Conservation (phyloP, 306 rosid species). For the Begonia fuchsioides region DNA sequence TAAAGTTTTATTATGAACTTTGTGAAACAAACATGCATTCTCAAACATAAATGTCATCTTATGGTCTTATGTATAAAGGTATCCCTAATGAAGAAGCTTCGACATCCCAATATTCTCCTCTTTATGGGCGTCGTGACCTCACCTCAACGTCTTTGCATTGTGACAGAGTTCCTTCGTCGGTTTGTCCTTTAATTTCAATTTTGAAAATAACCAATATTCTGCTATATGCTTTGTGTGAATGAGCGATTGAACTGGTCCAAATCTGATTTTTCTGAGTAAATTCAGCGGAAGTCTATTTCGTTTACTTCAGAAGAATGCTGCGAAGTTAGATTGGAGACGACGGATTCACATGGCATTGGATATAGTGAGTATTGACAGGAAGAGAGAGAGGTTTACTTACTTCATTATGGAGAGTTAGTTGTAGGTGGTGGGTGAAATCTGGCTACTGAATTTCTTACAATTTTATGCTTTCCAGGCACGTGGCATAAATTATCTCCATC, state of each 20-base stretch:
- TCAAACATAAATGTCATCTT: no score
- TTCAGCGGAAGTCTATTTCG: conserved; percentile 94
- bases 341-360: conserved; percentile 91
- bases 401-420: background rate
- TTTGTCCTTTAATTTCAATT: conserved; percentile 21
- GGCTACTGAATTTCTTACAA: no score
- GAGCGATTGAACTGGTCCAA: no score
- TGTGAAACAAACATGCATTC: no score
- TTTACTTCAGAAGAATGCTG: conserved; percentile 67
- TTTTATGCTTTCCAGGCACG: conserved; percentile 43
- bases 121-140: conserved; percentile 99
- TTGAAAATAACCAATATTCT: background rate
- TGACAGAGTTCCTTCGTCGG: conserved; percentile 98
- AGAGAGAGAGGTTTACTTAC: background rate
- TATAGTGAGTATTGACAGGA: conserved; percentile 53
- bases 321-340: conserved; percentile 91
- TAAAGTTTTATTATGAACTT: no score
- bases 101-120: conserved; percentile 91
- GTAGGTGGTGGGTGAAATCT: no score
- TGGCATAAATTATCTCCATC: conserved; percentile 95
- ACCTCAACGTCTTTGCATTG: conserved; percentile 83
- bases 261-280: conserved; percentile 11
- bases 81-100: conserved; percentile 88
- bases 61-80: conserved; percentile 32
- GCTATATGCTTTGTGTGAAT: no score